These are phyloP conservation scores for Diaporthe citriasiana DNA, from an alignment of 2,329 filamentous ascomycete species.

Conservation along the genomic window DNA sequence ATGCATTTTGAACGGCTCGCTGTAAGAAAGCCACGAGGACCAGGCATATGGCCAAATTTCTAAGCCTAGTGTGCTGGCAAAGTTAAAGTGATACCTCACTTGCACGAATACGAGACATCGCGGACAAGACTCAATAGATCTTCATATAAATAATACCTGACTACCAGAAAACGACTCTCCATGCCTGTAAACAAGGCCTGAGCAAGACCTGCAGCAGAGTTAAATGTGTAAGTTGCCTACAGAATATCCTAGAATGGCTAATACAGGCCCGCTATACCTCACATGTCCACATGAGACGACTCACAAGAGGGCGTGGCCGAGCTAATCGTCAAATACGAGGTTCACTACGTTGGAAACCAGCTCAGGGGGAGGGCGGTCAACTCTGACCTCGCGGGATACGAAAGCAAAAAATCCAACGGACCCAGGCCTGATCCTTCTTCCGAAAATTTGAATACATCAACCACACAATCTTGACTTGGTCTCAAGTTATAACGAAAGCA, in stretches of 20 bases:
- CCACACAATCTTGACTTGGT: too few species aligned
- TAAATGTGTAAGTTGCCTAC: neutral
- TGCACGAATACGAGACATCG: neutral
- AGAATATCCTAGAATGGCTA: neutral
- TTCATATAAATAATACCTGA: neutral
- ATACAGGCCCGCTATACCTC: neutral
- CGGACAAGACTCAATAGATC: neutral
- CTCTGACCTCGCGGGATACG: neutral
- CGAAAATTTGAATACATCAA: neutral
- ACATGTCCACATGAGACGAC: too few species aligned
- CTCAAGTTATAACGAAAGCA: neutral
- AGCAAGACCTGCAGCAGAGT: too few species aligned
- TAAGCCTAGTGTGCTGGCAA: neutral
- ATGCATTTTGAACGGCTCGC: neutral
- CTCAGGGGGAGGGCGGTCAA: neutral
- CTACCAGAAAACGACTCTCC: neutral
- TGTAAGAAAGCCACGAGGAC: neutral
- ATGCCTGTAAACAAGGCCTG: too few species aligned
- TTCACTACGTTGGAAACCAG: neutral
- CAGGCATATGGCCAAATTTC: too few species aligned
- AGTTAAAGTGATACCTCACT: neutral
- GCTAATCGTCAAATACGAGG: neutral
- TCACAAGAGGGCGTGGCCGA: neutral
- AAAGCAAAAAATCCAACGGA: neutral
- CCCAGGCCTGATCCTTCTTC: too few species aligned